Conservation (phyloP, 75 land plant species). For the Adiantum capillusveneris region DNA sequence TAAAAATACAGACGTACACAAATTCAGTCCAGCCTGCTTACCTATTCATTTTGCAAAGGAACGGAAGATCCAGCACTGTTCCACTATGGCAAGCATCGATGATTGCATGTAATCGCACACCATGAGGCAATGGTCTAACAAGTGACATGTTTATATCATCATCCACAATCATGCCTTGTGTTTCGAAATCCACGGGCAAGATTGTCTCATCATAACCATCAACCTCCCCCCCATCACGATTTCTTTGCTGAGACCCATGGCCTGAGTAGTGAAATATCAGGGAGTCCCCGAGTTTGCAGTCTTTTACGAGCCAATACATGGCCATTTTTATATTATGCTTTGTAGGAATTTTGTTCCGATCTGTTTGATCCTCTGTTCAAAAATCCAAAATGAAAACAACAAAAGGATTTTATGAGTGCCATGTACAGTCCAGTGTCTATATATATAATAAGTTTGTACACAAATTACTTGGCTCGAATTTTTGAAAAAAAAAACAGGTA, state of each 20-base stretch:
- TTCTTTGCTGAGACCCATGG: slow-evolving; percentile 84
- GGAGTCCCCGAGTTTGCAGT: slow-evolving; percentile 79
- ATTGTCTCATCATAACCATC: slow-evolving; percentile 90
- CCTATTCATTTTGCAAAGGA: slow-evolving; percentile 69
- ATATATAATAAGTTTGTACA: too few species aligned
- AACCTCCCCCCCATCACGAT: slow-evolving; percentile 61
- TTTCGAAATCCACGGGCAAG: slow-evolving; percentile 70
- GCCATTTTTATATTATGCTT: slow-evolving; percentile 71
- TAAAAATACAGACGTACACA: too few species aligned
- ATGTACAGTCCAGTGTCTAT: too few species aligned
- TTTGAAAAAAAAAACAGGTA: too few species aligned
- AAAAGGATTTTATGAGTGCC: too few species aligned
- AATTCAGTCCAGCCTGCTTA: slow-evolving; percentile 13
- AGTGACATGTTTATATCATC: slow-evolving; percentile 79
- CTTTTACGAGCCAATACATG: slow-evolving; percentile 74
- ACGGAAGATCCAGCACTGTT: slow-evolving; percentile 79
- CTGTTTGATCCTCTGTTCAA: slow-evolving; percentile 76
- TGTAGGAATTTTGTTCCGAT: slow-evolving; percentile 62
- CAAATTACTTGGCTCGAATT: too few species aligned
- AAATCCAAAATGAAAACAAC: too few species aligned
- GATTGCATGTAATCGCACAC: slow-evolving; percentile 78
- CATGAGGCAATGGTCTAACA: slow-evolving; percentile 71
- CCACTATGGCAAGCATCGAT: slow-evolving; percentile 92
- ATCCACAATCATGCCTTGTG: slow-evolving; percentile 78
- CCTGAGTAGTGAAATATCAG: slow-evolving; percentile 87